Percentiles rank a stretch among this genome's conserved stretches.
These are phyloP conservation scores for Balakata baccata DNA, from an alignment of 345 rosid species.

Conservation along the genomic window DNA sequence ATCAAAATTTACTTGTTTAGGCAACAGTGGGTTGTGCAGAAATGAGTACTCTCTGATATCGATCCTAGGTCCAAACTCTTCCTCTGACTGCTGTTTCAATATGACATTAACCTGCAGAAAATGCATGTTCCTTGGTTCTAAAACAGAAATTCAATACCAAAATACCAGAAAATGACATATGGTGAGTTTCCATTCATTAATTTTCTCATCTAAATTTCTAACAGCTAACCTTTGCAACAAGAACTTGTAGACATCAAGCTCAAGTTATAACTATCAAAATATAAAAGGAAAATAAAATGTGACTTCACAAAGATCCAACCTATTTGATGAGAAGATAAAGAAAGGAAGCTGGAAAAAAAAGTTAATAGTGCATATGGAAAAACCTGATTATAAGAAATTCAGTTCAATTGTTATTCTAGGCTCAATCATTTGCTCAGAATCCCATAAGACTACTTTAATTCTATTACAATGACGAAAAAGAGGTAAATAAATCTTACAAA, in stretches of 20 bases:
- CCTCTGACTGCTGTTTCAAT: conserved; percentile 59
- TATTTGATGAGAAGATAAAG: neutral
- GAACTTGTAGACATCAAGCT: neutral
- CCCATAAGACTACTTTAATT: too few relatives aligned
- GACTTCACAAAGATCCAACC: neutral
- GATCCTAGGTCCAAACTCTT: conserved; percentile 87
- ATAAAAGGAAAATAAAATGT: neutral
- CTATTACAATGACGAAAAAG: too few relatives aligned
- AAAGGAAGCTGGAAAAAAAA: neutral
- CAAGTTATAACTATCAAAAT: neutral
- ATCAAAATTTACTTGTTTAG: conserved; percentile 58
- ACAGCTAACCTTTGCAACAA: neutral
- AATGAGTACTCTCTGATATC: conserved; percentile 82
- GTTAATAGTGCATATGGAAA: neutral
- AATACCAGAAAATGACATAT: neutral
- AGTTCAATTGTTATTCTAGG: neutral
- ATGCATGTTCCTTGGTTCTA: conserved; percentile 2
- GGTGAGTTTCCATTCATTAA: neutral
- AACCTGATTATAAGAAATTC: neutral
- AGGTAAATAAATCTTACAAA: too few relatives aligned
- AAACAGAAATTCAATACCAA: neutral
- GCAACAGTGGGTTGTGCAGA: conserved; percentile 67
- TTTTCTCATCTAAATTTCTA: neutral
- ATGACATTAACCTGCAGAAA: conserved; percentile 70
- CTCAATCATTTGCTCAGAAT: too few relatives aligned